Base-by-base conservation (phyloP, 2,329 filamentous ascomycete genomes). In the Clarireedia paspali region DNA sequence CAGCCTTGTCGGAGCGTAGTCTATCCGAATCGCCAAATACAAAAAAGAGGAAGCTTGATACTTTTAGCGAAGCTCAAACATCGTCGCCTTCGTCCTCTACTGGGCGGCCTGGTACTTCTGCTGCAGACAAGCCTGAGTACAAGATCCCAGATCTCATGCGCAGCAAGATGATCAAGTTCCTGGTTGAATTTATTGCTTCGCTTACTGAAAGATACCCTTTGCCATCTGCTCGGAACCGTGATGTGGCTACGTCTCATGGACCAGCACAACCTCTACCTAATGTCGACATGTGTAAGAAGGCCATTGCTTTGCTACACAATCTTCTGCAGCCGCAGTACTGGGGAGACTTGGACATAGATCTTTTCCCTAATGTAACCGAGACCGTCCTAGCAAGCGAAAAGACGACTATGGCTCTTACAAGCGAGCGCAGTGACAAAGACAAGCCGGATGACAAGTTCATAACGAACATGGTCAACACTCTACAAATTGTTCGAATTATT, bases 181-280 rank as follows among this genome's bases (percentile, higher is more conserved):
- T 99, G 34, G 88, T 97, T 30, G 89, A 94, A 59, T 97, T 97
- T 71, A 96, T 97, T 63, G 91, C 91, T 1, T 88, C 90, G 50
- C 78, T 96, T 23, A 87, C 88, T 17, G 94, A 97, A 71, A 83
- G 91, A 36, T 96, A 88, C 68, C 84, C 85, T 20, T 81, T 91
- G 23, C 86, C 86, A 14, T 88, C 87, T 23, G 79, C 82, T 14
- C 87, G 85, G 64, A 77, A 83, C 44, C 81, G 83, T 49, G 83
- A 87, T 44, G 63, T 75, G 12, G 67, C 70, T 1, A 69, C 42
- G 63, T 66, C 72, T 44, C 73, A 75, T 24, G 75, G 75, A 36
- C 70, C 76, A 44, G 71, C 75, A 49, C 70, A 78, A 17, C 74
- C 80, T 14, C 69, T 81, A 9, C 75, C 80, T 23, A 80, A 83